A percentile compares a stretch with the other conserved stretches of the same genome.
Conservation (phyloP, 1,284 basidiomycete genomes). For the Peniophora sp. region DNA sequence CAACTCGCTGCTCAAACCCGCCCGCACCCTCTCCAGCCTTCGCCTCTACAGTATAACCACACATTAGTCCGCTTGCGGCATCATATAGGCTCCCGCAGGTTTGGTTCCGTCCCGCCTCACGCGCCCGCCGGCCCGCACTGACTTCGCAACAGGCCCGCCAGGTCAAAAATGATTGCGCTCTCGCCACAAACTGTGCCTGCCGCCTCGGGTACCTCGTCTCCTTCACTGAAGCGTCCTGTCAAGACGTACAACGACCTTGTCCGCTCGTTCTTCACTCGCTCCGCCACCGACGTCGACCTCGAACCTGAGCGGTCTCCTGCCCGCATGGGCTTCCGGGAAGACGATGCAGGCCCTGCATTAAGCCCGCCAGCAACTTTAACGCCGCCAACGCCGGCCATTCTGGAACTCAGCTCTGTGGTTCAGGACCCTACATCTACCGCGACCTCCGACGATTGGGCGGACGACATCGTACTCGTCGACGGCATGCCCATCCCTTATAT, state of each 20-base stretch:
- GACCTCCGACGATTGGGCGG: slow-evolving; percentile 13
- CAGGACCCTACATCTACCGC: neutral
- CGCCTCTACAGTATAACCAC: no score
- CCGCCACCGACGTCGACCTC: slow-evolving; percentile 6
- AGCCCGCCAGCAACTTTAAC: neutral
- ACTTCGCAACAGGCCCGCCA: no score
- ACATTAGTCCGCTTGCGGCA: no score
- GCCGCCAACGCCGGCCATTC: neutral
- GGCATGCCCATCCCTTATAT: slow-evolving; percentile 5
- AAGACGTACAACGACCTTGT: slow-evolving; percentile 10
- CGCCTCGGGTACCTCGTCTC: no score
- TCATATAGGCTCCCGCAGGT: no score
- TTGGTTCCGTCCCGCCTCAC: no score
- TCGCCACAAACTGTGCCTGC: no score
- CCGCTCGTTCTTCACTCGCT: slow-evolving; percentile 12
- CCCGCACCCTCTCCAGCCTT: no score
- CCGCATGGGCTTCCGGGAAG: slow-evolving; percentile 10
- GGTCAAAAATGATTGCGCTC: no score
- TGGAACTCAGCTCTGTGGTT: neutral
- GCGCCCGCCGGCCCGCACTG: no score
- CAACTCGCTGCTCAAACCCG: no score
- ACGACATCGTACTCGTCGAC: slow-evolving; percentile 8
- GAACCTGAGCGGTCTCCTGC: slow-evolving; percentile 14
- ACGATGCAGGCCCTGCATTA: neutral
- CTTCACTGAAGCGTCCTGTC: no score